Conservation (phyloP, 2,329 filamentous ascomycete genomes). For the Sporothrix inflata region DNA sequence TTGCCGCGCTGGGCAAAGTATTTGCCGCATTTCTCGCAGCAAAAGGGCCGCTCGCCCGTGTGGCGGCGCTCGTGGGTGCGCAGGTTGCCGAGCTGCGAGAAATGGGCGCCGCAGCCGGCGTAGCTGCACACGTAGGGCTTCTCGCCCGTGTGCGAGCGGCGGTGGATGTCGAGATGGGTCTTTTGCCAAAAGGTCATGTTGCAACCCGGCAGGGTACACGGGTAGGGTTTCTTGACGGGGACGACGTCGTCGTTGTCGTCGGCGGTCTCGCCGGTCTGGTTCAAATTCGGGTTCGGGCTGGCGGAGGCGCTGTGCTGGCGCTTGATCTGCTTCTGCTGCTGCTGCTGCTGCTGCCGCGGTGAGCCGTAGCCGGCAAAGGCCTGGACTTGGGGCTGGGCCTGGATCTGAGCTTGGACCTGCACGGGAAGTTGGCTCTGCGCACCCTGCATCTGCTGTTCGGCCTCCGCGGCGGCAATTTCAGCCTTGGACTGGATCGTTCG, state of each 20-base stretch:
- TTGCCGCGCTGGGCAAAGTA: constrained; percentile 85
- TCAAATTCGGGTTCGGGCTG: neutral
- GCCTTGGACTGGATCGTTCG: constrained; percentile 77
- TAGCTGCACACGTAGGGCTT: constrained; percentile 73
- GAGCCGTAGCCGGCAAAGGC: neutral
- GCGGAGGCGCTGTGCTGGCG: neutral
- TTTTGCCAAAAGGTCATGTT: constrained; percentile 85
- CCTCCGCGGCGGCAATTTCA: constrained; percentile 38
- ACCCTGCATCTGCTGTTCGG: constrained; percentile 31
- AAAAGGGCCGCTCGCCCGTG: constrained; percentile 83
- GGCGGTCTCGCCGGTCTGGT: neutral
- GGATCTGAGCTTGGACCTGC: constrained; percentile 19
- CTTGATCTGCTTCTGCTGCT: neutral
- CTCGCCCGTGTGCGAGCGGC: constrained; percentile 82
- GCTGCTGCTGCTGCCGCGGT: constrained; percentile 18
- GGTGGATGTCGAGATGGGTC: constrained; percentile 90
- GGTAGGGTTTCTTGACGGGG: constrained; percentile 35
- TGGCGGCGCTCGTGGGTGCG: constrained; percentile 90
- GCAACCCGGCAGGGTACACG: constrained; percentile 75
- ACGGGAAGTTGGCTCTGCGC: constrained; percentile 49
- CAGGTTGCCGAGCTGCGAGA: constrained; percentile 89
- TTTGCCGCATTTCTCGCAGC: constrained; percentile 78
- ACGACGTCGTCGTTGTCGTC: constrained; percentile 17
- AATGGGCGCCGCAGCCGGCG: constrained; percentile 68
- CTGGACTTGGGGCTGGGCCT: neutral